Evolutionary conservation across 371 early-diverging fungal genomes (phyloP).

Genomic region (Mucor racemosus): DNA sequence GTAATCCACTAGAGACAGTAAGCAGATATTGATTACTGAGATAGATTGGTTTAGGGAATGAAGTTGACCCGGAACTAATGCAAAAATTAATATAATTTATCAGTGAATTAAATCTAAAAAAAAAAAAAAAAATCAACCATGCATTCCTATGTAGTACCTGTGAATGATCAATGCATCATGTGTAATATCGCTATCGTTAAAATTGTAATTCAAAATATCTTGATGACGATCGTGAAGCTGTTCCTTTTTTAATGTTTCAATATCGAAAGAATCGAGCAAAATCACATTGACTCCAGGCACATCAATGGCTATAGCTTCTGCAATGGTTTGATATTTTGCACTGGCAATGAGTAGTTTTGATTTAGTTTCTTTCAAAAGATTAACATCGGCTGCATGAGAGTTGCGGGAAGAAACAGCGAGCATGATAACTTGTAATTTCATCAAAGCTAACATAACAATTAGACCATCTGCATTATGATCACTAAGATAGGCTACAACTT

Average conservation of each 20-base stretch:
- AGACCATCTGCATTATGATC: conserved; percentile 31
- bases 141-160: conserved; percentile 8
- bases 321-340: conserved; percentile 20
- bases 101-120: background rate
- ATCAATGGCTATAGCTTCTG: background rate
- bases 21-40: conserved; percentile 23
- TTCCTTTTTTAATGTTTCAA: too few relatives aligned
- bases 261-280: background rate
- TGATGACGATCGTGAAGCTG: too few relatives aligned
- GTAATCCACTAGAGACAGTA: background rate
- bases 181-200: conserved; percentile 22
- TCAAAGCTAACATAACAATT: conserved; percentile 27
- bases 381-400: conserved; percentile 26
- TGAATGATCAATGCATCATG: conserved; percentile 27
- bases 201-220: background rate
- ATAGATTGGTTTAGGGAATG: conserved; percentile 29
- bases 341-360: conserved; percentile 14
- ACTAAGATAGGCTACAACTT: conserved; percentile 20
- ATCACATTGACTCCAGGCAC: background rate
- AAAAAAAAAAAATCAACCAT: background rate
- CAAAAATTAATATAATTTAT: background rate
- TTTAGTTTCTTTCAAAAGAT: conserved; percentile 28
- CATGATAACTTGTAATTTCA: conserved; percentile 25
- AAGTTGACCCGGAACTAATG: conserved; percentile 25
- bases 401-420: conserved; percentile 42